Evolutionary conservation across 2,329 filamentous ascomycete genomes (phyloP), one percentile per base, ranked within the genome.

Genomic region (Trichoderma sp.): DNA sequence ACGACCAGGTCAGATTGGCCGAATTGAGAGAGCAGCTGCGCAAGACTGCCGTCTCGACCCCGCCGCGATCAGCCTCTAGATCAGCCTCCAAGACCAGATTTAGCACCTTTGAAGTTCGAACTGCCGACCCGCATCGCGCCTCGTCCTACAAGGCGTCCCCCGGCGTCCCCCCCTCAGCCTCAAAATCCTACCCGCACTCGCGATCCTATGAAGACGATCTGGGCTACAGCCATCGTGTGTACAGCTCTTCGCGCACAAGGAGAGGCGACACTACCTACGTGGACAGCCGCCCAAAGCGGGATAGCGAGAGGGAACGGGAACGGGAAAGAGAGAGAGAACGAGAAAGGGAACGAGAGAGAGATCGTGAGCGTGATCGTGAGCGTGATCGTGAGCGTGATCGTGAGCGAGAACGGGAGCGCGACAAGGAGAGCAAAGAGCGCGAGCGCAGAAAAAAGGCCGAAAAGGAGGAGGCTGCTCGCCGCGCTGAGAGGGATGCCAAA

Each of bases 1-100:
- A 98, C 80, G 89, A 93, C 64, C 86, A 90, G 76, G 84, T 91
- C 71, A 88, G 85, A 74, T 79, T 94, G 71, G 87, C 87, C 61
- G 87, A 90, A 77, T 81, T 93, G 75, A 86, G 86, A 76, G 88
- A 87, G 79, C 80, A 86, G 73, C 74, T 81, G 74, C 77, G 78
- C 72, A 81, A 83, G 74, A 74, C 80, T 70, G 82, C 82, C 69
- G 77, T 79, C 4, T 49, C 52, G 21, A 80, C 80, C 7, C 77
- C 83, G n/a, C 78, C 83, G 18, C 81, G 82, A 54, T 78, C 82
- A 24, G 77, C 84, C 14, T 68, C 76, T 28, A 75, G 82, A 54
- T 78, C 82, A 24, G 77, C 84, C 14, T 68, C 76, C 30, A 75
- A 75, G 65, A 71, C 46, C 21, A 49, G 46, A 49, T 49, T 24